Conservation (phyloP, 495 filamentous ascomycete genomes). For the Hyaloscypha hepaticicola region DNA sequence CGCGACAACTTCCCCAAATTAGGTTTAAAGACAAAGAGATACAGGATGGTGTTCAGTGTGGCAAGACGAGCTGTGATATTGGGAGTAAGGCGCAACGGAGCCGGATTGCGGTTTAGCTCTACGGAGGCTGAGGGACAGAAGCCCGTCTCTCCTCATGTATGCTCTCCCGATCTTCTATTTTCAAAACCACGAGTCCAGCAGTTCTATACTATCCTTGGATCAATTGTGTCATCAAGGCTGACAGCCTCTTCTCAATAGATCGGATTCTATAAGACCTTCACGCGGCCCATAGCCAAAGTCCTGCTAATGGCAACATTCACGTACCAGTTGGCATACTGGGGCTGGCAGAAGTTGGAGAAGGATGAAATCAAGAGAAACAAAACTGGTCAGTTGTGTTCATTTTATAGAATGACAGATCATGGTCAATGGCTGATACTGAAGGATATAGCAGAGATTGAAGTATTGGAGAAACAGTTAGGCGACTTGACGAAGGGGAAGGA, state of each 20-base stretch:
- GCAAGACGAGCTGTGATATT: background rate
- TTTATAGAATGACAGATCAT: background rate
- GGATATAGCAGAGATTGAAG: constrained; percentile 13
- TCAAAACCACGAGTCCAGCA: background rate
- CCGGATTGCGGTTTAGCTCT: constrained; percentile 3
- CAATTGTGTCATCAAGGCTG: too few relatives aligned
- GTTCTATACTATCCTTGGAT: background rate
- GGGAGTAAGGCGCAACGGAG: background rate
- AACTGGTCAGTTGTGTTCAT: constrained; percentile 40
- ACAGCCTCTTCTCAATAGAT: constrained; percentile 44
- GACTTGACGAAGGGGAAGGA: constrained; percentile 23
- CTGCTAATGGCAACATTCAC: constrained; percentile 83
- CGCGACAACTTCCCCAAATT: background rate
- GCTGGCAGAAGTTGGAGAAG: constrained; percentile 87
- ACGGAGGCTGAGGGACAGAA: constrained; percentile 17
- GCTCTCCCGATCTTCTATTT: background rate
- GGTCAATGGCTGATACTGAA: constrained; percentile 2
- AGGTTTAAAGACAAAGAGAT: background rate
- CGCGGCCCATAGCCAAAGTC: constrained; percentile 77
- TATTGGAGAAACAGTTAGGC: constrained; percentile 15
- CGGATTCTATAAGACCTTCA: constrained; percentile 76
- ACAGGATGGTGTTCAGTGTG: background rate
- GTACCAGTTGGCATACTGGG: constrained; percentile 83
- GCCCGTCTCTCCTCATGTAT: constrained; percentile 33
- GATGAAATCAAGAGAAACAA: constrained; percentile 49